A percentile compares a stretch with the other conserved stretches of the same genome.
These are phyloP conservation scores for Sporothrix pseudoabietina DNA, from an alignment of 2,329 filamentous ascomycete species.

Conservation along the genomic window DNA sequence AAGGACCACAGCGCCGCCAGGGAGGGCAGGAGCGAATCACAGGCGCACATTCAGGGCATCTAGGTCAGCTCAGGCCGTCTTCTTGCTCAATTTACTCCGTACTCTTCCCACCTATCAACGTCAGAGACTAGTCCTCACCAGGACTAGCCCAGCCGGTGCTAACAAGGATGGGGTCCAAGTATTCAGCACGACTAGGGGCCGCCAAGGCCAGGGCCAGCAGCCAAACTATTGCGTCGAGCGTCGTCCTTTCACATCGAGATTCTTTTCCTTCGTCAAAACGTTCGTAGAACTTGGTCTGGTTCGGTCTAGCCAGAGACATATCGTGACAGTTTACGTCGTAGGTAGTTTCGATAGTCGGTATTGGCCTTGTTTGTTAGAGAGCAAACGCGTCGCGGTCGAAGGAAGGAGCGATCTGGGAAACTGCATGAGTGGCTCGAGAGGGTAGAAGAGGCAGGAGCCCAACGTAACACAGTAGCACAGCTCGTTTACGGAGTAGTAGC, in stretches of 20 bases:
- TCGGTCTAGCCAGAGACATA: neutral
- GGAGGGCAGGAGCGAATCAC: slow-evolving; percentile 1
- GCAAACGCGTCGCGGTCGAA: neutral
- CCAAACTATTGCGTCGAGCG: slow-evolving; percentile 1
- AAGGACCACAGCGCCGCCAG: too few species aligned
- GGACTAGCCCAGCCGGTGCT: neutral
- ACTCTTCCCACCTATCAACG: neutral
- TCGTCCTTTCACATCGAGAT: neutral
- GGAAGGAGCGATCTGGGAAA: slow-evolving; percentile 1
- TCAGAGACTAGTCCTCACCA: neutral
- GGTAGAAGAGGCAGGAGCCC: neutral
- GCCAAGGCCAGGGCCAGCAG: neutral
- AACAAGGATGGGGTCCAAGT: neutral
- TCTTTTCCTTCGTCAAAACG: neutral
- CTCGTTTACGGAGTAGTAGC: slow-evolving; percentile 12
- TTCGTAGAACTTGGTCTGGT: neutral
- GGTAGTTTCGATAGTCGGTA: too few species aligned
- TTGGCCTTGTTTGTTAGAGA: neutral
- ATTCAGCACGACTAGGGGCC: slow-evolving; percentile 12
- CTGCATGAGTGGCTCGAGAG: neutral
- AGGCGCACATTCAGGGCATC: slow-evolving; percentile 2
- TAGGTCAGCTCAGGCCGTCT: slow-evolving; percentile 5
- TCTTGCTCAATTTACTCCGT: too few species aligned
- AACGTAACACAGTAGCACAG: slow-evolving; percentile 11
- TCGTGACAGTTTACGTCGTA: neutral